These are phyloP conservation scores for Ophiocordyceps camponoti-saundersi DNA, from an alignment of 2,329 filamentous ascomycete genomes.

Conservation along the genomic window DNA sequence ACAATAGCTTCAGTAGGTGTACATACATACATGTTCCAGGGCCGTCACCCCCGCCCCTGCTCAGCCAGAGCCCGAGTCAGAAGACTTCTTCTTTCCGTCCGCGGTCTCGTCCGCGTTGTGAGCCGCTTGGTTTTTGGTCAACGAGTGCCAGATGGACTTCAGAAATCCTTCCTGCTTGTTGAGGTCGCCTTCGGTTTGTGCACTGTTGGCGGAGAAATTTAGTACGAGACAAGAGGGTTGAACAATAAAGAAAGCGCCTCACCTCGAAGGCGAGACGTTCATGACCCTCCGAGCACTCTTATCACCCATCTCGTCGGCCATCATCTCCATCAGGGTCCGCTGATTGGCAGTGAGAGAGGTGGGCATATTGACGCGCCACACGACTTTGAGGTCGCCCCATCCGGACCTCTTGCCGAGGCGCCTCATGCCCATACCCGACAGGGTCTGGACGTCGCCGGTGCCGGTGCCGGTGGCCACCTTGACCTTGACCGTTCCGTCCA, in stretches of 20 bases:
- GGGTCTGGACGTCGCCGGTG: slow-evolving; percentile 79
- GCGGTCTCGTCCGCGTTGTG: slow-evolving; percentile 21
- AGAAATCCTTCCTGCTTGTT: slow-evolving; percentile 80
- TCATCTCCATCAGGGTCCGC: slow-evolving; percentile 81
- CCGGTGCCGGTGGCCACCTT: slow-evolving; percentile 83
- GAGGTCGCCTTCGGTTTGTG: slow-evolving; percentile 17
- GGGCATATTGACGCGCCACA: slow-evolving; percentile 90
- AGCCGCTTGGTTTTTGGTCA: slow-evolving; percentile 52
- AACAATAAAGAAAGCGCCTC: slow-evolving; percentile 4
- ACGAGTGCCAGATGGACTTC: slow-evolving; percentile 81
- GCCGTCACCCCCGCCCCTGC: too few species aligned
- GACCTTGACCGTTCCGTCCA: slow-evolving; percentile 80
- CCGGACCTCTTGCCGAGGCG: slow-evolving; percentile 51
- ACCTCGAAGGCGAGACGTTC: slow-evolving; percentile 43
- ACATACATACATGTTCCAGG: too few species aligned
- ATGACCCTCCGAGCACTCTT: slow-evolving; percentile 84
- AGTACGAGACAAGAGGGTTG: too few species aligned
- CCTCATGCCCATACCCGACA: slow-evolving; percentile 89
- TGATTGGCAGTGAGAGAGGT: slow-evolving; percentile 88
- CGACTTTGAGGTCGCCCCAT: slow-evolving; percentile 73
- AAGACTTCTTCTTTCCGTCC: slow-evolving; percentile 16
- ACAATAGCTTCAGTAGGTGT: too few species aligned
- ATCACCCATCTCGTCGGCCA: slow-evolving; percentile 91
- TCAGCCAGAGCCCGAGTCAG: slow-evolving; percentile 16
- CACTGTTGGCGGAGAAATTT: not conserved